These are phyloP conservation scores for Pulveroboletus sp. DNA, from an alignment of 768 basidiomycete genomes.

Conservation along the genomic window DNA sequence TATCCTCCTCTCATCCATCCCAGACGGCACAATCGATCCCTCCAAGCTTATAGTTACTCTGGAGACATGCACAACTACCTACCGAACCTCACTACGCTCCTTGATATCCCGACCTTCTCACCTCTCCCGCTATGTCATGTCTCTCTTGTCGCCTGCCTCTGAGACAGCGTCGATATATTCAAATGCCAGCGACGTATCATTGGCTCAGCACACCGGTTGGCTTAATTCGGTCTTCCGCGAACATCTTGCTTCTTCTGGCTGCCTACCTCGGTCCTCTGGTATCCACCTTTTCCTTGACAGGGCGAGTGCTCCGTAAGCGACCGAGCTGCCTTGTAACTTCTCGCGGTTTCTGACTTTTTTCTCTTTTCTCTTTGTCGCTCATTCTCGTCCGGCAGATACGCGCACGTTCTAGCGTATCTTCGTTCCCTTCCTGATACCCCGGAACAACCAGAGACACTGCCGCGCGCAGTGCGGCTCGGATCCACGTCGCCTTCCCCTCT, in stretches of 20 bases:
- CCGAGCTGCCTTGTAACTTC: not conserved
- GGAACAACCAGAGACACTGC: slow-evolving; percentile 50
- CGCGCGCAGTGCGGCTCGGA: slow-evolving; percentile 52
- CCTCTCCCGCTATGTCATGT: slow-evolving; percentile 53
- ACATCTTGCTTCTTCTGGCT: slow-evolving; percentile 59
- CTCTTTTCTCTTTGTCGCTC: not conserved
- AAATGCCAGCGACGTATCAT: slow-evolving; percentile 37
- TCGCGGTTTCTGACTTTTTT: slow-evolving; percentile 1
- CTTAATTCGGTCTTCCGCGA: slow-evolving; percentile 53
- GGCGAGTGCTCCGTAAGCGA: slow-evolving; percentile 70
- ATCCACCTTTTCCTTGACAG: slow-evolving; percentile 78
- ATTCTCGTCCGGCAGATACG: slow-evolving; percentile 44
- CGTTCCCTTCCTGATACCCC: slow-evolving; percentile 47
- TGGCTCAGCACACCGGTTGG: slow-evolving; percentile 19
- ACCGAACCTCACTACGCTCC: slow-evolving; percentile 63
- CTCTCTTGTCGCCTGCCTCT: slow-evolving; percentile 41
- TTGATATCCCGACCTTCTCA: slow-evolving; percentile 65
- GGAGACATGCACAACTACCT: slow-evolving; percentile 66
- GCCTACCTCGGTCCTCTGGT: slow-evolving; percentile 41
- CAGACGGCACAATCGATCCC: slow-evolving; percentile 45
- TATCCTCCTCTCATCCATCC: slow-evolving; percentile 58
- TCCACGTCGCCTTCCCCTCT: slow-evolving; percentile 45
- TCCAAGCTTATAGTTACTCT: slow-evolving; percentile 63
- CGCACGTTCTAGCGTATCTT: slow-evolving; percentile 67
- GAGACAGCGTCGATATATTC: slow-evolving; percentile 55